A percentile compares a stretch with the other conserved stretches of the same genome.
phyloP scores from a whole-genome alignment of 2,329 filamentous ascomycete genomes.

The Hysterium pulicare region DNA sequence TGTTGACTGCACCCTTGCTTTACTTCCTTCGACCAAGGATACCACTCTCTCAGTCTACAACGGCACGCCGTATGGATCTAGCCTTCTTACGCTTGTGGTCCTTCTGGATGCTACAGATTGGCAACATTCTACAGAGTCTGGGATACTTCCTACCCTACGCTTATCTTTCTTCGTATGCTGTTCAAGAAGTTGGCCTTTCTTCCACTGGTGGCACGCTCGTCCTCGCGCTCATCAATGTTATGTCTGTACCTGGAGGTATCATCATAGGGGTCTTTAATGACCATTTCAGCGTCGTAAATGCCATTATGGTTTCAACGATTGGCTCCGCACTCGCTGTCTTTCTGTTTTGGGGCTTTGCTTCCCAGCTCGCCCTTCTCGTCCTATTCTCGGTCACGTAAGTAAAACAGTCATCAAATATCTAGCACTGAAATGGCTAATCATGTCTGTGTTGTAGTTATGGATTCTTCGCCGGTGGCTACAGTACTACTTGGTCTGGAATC shows the following conservation, averaged over 20 bases:
- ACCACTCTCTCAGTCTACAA: constrained; percentile 28
- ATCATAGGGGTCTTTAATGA: constrained; percentile 40
- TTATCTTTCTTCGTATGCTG: constrained; percentile 37
- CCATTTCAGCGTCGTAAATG: constrained; percentile 37
- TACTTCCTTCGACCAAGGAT: constrained; percentile 40
- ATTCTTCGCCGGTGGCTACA: constrained; percentile 28
- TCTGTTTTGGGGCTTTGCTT: constrained; percentile 46
- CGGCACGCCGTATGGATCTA: constrained; percentile 27
- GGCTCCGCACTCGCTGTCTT: constrained; percentile 41
- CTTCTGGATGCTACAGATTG: constrained; percentile 35
- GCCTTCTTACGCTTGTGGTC: constrained; percentile 21
- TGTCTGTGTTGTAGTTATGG: no score
- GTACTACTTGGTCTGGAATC: constrained; percentile 22
- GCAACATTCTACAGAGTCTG: constrained; percentile 34
- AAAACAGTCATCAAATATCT: no score
- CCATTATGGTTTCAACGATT: constrained; percentile 39
- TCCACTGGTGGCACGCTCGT: constrained; percentile 25
- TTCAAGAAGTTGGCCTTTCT: constrained; percentile 22
- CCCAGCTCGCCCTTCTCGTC: constrained; percentile 29
- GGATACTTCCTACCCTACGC: constrained; percentile 39
- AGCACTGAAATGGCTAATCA: no score
- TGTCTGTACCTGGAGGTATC: constrained; percentile 31
- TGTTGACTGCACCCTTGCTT: constrained; percentile 29
- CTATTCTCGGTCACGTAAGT: constrained; percentile 27
- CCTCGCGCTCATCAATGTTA: constrained; percentile 33